Conservation (phyloP, 371 early-diverging fungal genomes). For the Nematocida ironsii region DNA sequence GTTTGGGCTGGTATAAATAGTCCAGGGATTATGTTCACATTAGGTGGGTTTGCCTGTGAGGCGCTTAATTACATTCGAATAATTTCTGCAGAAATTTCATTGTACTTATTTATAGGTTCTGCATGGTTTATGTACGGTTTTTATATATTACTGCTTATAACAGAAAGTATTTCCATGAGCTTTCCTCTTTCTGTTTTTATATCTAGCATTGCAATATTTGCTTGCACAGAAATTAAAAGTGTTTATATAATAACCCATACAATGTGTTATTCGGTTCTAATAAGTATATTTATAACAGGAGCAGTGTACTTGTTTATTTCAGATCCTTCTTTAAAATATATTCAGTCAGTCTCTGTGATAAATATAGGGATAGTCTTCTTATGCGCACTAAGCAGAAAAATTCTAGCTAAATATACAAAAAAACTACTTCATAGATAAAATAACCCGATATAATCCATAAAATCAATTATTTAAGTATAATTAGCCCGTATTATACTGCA, state of each 20-base stretch:
- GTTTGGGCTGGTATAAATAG: background rate
- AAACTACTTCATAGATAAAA: background rate
- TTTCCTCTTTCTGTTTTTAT: background rate
- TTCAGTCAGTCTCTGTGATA: background rate
- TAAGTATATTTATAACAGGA: background rate
- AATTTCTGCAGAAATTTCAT: background rate
- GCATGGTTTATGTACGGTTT: background rate
- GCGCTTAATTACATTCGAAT: background rate
- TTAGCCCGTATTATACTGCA: too few species aligned
- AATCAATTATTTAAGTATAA: background rate
- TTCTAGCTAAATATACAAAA: background rate
- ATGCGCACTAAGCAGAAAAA: background rate
- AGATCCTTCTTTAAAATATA: background rate
- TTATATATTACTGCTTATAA: background rate
- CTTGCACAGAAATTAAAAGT: background rate
- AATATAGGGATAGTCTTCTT: background rate
- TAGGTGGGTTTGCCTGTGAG: slow-evolving; percentile 5
- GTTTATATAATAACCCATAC: background rate
- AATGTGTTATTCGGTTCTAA: background rate
- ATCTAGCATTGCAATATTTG: background rate
- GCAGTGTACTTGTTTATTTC: background rate
- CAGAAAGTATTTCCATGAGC: background rate
- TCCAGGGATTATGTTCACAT: background rate
- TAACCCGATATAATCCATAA: background rate
- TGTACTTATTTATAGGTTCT: background rate